Base-by-base conservation (phyloP, 192 early-diverging fungal genomes). In the Spinellus fusiger region DNA sequence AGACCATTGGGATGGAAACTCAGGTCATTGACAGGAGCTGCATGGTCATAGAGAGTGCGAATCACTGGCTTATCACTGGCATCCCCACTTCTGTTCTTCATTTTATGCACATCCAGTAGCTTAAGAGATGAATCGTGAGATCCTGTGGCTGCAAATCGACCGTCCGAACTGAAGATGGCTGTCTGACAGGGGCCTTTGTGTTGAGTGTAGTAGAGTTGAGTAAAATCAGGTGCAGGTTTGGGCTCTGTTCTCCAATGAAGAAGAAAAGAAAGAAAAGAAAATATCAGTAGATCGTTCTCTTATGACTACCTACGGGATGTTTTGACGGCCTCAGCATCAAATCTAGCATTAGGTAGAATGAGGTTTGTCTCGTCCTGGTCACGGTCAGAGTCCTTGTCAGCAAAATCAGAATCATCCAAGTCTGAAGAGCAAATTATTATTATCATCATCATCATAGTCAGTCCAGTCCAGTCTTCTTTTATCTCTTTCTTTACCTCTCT, bases 1-100 rank as follows among this genome's bases (percentile, higher is more conserved):
- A 88, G 76, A 12, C 94, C 94, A 63, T 95, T 93, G 2, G 95
- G 95, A 68, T 98, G 94, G 68, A 95, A 96, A 31, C 82, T 82
- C 7, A 93, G 70, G 56, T 92, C 93, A 16, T 89, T 96, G 18
- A 96, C 84, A 23, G 85, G 73, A 65, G 73, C 86, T 0, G 73
- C 68, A 66, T 96, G 94, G 70, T 98, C 87, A 74, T 95, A 94
- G 32, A 95, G 82, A 15, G 94, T 90, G 25, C 90, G 79, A 62
- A 98, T 88, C 49, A 95, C 93, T 0, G 90, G 88, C 69, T 90
- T 91, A 65, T 91, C 93, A 4, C 81, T 78, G 16, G 64, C 73
- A 70, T 84, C 81, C 49, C 86, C 84, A 15, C 78, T 73, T 32
- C 79, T 77, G 32, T 80, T 75, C 67, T 82, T 81, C 79, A 96